These are phyloP conservation scores for Ziziphus jujuba DNA, from an alignment of 306 rosid species.

Conservation along the genomic window DNA sequence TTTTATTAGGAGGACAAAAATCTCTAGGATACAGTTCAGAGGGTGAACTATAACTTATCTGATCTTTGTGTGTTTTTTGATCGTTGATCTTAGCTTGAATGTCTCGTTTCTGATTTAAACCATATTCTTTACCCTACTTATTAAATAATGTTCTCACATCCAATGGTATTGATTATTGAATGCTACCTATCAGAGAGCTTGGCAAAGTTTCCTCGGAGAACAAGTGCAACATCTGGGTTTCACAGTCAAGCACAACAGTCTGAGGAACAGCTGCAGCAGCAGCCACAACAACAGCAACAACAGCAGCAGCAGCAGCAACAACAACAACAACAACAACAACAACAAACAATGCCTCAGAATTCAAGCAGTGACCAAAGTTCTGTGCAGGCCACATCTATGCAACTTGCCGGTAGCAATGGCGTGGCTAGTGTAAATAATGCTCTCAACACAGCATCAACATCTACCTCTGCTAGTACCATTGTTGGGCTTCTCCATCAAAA, in stretches of 20 bases:
- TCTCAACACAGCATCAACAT: conserved; percentile 63
- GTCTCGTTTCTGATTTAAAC: too few species aligned
- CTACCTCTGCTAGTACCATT: conserved; percentile 84
- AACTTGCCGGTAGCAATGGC: conserved; percentile 73
- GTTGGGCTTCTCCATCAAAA: conserved; percentile 96
- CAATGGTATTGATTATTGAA: neutral
- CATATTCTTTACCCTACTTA: too few species aligned
- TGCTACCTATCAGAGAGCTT: conserved; percentile 60
- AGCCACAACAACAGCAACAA: conserved; percentile 53
- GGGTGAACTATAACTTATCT: too few species aligned
- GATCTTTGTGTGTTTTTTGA: too few species aligned
- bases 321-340: conserved; percentile 60
- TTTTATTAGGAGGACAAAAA: too few species aligned
- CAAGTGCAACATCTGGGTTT: conserved; percentile 61
- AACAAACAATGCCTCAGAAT: conserved; percentile 51
- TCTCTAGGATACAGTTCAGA: too few species aligned
- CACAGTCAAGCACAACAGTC: conserved; percentile 63
- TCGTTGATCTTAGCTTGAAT: too few species aligned
- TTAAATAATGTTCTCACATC: too few species aligned
- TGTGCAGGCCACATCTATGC: conserved; percentile 59
- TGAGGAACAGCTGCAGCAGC: conserved; percentile 67
- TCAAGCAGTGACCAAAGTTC: conserved; percentile 57
- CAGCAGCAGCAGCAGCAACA: conserved; percentile 46
- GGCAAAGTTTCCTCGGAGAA: conserved; percentile 87
- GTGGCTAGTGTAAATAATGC: conserved; percentile 67